These are phyloP conservation scores for Marasmius fiardii DNA, from an alignment of 1,284 basidiomycete genomes.

Conservation along the genomic window DNA sequence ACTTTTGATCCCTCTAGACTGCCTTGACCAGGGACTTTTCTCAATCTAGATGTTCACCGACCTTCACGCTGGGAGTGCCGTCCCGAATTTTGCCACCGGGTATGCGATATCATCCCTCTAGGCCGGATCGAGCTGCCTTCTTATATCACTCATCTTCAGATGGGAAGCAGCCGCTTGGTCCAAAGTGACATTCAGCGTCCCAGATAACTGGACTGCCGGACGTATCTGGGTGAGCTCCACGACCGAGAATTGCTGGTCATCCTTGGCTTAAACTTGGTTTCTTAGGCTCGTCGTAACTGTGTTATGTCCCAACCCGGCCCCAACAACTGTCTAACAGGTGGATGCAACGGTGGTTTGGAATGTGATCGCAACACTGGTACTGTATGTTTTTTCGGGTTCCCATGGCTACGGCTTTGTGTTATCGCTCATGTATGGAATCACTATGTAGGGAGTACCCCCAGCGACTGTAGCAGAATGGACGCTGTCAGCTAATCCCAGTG, in stretches of 20 bases:
- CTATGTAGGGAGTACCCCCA: slow-evolving; percentile 45
- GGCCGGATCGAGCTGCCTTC: neutral
- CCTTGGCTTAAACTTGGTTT: neutral
- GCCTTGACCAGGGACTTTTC: neutral
- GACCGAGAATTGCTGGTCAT: neutral
- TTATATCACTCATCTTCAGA: slow-evolving; percentile 15
- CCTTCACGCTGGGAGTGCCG: slow-evolving; percentile 31
- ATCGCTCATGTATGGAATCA: neutral
- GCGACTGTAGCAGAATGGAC: slow-evolving; percentile 57
- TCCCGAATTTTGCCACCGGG: slow-evolving; percentile 34
- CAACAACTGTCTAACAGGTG: slow-evolving; percentile 48
- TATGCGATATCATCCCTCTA: slow-evolving; percentile 14
- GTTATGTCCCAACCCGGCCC: slow-evolving; percentile 42
- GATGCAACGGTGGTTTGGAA: slow-evolving; percentile 34
- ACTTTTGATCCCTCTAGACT: neutral
- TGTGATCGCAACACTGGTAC: slow-evolving; percentile 42
- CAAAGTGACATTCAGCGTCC: slow-evolving; percentile 35
- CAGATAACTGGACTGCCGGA: slow-evolving; percentile 46
- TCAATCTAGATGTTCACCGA: slow-evolving; percentile 37
- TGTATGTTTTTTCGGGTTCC: slow-evolving; percentile 22
- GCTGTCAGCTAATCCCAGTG: slow-evolving; percentile 27
- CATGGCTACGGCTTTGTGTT: neutral
- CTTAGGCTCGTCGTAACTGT: slow-evolving; percentile 42
- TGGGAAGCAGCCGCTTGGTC: slow-evolving; percentile 39
- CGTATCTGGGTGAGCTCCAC: slow-evolving; percentile 36